phyloP scores from a whole-genome alignment of 371 early-diverging fungal genomes.

The Syncephalis plumigaleata region DNA sequence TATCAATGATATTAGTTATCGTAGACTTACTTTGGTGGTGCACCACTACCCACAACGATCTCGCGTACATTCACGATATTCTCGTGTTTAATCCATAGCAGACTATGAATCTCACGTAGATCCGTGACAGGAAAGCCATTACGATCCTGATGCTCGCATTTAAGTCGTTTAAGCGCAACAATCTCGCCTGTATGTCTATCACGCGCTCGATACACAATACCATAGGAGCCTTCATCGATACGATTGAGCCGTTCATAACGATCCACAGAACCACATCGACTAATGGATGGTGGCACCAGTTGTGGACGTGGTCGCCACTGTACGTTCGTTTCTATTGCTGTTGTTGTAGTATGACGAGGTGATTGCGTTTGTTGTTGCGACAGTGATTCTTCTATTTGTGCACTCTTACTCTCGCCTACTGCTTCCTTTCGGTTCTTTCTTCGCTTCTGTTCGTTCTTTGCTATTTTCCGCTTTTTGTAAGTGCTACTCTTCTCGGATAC shows the following conservation, averaged over 20 bases:
- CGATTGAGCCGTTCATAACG: constrained; percentile 81
- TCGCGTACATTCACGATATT: constrained; percentile 91
- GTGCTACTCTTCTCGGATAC: no score
- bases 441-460: no score
- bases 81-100: constrained; percentile 75
- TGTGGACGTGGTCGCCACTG: constrained; percentile 5
- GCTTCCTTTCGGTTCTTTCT: no score
- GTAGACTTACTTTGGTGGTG: constrained; percentile 37
- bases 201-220: constrained; percentile 93
- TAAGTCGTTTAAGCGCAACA: constrained; percentile 96
- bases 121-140: constrained; percentile 94
- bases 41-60: constrained; percentile 63
- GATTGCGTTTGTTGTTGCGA: no score
- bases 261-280: constrained; percentile 60
- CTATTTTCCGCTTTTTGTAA: no score
- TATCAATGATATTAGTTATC: background rate
- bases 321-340: background rate
- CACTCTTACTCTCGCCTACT: no score
- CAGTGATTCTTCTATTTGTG: no score
- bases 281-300: constrained; percentile 14
- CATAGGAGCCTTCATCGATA: constrained; percentile 99
- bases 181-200: constrained; percentile 82
- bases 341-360: no score
- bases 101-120: constrained; percentile 79
- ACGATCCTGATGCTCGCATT: constrained; percentile 71